phyloP scores from a whole-genome alignment of 495 filamentous ascomycete species.

The Bacidia rubella region DNA sequence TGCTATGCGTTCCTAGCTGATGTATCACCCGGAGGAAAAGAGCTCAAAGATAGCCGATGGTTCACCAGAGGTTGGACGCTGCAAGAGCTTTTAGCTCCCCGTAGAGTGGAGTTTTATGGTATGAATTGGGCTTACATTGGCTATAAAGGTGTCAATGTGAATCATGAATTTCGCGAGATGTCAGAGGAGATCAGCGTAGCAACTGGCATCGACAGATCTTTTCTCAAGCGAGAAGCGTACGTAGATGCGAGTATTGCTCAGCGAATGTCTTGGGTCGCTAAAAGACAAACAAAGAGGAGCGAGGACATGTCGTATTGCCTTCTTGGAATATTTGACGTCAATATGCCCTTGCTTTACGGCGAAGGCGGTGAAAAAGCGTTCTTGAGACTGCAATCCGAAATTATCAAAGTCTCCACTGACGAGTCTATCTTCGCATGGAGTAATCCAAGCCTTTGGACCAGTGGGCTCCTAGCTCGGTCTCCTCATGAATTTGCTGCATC shows the following conservation, averaged over 20 bases:
- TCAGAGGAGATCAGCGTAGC: background rate
- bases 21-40: slow-evolving; percentile 2
- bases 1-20: slow-evolving; percentile 22
- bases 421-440: slow-evolving; percentile 2
- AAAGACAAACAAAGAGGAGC: slow-evolving; percentile 7
- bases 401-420: background rate
- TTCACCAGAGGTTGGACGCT: slow-evolving; percentile 1
- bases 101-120: background rate
- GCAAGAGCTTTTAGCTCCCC: background rate
- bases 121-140: background rate
- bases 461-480: background rate
- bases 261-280: slow-evolving; percentile 11
- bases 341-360: slow-evolving; percentile 20
- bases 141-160: too few relatives aligned
- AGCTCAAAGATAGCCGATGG: background rate
- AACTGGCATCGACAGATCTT: background rate
- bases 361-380: slow-evolving; percentile 17
- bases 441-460: background rate
- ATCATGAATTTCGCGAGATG: too few relatives aligned
- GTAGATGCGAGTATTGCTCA: slow-evolving; percentile 3
- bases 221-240: background rate
- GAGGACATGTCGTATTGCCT: slow-evolving; percentile 20
- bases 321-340: slow-evolving; percentile 18
- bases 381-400: slow-evolving; percentile 6
- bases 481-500: background rate